A percentile compares a stretch with the other conserved stretches of the same genome.
These are phyloP conservation scores for Lentinula aciculospora DNA, from an alignment of 768 basidiomycete genomes.

Conservation along the genomic window DNA sequence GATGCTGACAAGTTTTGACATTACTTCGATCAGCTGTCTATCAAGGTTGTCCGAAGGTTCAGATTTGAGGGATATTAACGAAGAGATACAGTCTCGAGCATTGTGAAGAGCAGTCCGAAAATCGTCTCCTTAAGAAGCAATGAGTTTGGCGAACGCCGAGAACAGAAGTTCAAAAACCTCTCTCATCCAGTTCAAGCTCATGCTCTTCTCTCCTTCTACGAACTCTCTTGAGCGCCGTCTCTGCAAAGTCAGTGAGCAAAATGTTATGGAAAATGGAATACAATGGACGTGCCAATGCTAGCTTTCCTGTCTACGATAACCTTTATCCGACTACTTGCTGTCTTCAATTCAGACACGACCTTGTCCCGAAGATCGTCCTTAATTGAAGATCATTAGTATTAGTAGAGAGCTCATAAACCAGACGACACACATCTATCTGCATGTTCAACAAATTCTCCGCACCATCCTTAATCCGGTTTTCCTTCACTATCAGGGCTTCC, in stretches of 20 bases:
- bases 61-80: conserved; percentile 42
- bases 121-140: conserved; percentile 43
- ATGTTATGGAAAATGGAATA: background rate
- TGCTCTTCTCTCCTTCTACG: background rate
- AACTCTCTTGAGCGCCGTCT: background rate
- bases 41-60: conserved; percentile 40
- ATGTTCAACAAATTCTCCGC: conserved; percentile 86
- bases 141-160: background rate
- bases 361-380: conserved; percentile 63
- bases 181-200: conserved; percentile 27
- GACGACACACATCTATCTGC: conserved; percentile 41
- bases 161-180: conserved; percentile 16
- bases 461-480: conserved; percentile 84
- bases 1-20: conserved; percentile 59
- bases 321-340: conserved; percentile 69
- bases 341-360: conserved; percentile 74
- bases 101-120: conserved; percentile 68
- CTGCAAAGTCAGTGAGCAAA: background rate
- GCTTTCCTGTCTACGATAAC: conserved; percentile 52
- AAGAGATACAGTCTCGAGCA: conserved; percentile 53
- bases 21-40: conserved; percentile 52
- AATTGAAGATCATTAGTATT: conserved; percentile 6
- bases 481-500: conserved; percentile 61
- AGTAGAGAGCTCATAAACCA: conserved; percentile 13
- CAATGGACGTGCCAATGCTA: conserved; percentile 38